Conservation (phyloP, 192 early-diverging fungal genomes). For the Cladochytrium replicatum region DNA sequence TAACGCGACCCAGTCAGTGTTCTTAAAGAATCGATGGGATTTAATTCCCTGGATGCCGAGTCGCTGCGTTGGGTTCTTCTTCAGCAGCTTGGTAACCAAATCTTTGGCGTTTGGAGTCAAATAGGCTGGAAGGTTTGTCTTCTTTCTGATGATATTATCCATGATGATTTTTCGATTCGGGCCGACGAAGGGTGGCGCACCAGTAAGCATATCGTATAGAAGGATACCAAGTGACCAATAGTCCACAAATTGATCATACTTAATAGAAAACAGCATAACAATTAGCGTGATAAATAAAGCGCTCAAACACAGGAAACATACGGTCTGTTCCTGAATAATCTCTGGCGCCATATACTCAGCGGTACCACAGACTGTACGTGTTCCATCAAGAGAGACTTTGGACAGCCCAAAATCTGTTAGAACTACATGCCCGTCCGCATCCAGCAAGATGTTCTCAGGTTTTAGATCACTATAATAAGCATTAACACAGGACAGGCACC, state of each 20-base stretch:
- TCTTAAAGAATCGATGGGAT: slow-evolving; percentile 29
- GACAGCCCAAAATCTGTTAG: slow-evolving; percentile 90
- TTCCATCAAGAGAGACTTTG: slow-evolving; percentile 55
- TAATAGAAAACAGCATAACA: too few relatives aligned
- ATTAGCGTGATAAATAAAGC: too few relatives aligned
- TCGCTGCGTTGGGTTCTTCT: slow-evolving; percentile 49
- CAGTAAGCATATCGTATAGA: slow-evolving; percentile 86
- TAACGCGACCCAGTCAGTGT: slow-evolving; percentile 11
- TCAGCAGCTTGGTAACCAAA: slow-evolving; percentile 58
- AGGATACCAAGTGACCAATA: slow-evolving; percentile 88
- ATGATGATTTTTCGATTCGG: slow-evolving; percentile 71
- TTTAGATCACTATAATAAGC: slow-evolving; percentile 31
- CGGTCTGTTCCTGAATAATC: slow-evolving; percentile 24
- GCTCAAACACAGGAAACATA: too few relatives aligned
- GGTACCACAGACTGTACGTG: slow-evolving; percentile 65
- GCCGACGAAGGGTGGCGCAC: slow-evolving; percentile 62
- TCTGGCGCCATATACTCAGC: slow-evolving; percentile 78
- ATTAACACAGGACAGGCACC: not conserved
- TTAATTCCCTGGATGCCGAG: slow-evolving; percentile 30
- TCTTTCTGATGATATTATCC: slow-evolving; percentile 76
- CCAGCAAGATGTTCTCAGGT: slow-evolving; percentile 49
- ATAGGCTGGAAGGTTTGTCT: slow-evolving; percentile 68
- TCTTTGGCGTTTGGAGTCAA: slow-evolving; percentile 70
- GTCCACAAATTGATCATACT: slow-evolving; percentile 57
- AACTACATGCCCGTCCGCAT: slow-evolving; percentile 67